Base-by-base conservation (phyloP, 768 basidiomycete species). In the Kwoniella dejecticola region DNA sequence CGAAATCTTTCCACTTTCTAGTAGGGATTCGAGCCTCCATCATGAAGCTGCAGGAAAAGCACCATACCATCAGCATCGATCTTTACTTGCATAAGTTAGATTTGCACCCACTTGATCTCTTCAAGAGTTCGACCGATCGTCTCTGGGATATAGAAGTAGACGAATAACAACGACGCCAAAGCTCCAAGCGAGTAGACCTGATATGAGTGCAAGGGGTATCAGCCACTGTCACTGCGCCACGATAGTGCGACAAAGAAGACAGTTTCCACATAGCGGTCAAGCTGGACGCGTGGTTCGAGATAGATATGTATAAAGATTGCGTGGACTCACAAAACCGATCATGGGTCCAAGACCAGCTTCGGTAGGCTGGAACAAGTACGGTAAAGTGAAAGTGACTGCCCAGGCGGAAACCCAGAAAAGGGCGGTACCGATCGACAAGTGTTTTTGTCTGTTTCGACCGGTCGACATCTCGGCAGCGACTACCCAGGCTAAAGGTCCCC, bases 321-420 rank as follows among this genome's bases (percentile, higher is more conserved):
- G 3, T 31, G 13, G 5, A 69, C 71, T 62, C 46, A 73, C 67
- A 58, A 74, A 79, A 15, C 79, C 76, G 24, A 79, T 73, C 75
- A 75, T 77, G 4, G 76, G 68, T 15, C 70, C 71, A 30, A 76
- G 56, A 50, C 63, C 64, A 19, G 76, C 73, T 36, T 67, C 61
- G 8, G 57, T 54, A 15, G 58, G 58, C 56, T 72, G 65, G 67
- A 74, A 75, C n/a, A 79, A 60, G 59, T 79, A 79, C 1, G 79
- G 79, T 19, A 78, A 63, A 45, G 78, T 79, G 59, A 78, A 79
- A 4, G 77, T 74, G 31, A 74, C 72, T 41, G 66, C 77, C 75
- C 75, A 79, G 4, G 79, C 76, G 41, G 60, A 62, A 19, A 78
- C 62, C 79, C 79, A 79, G 74, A 79, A 79, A n/a, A 64, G 62